These are phyloP conservation scores for Exophiala phaeomuriformis DNA, from an alignment of 2,329 filamentous ascomycete genomes.

Conservation along the genomic window DNA sequence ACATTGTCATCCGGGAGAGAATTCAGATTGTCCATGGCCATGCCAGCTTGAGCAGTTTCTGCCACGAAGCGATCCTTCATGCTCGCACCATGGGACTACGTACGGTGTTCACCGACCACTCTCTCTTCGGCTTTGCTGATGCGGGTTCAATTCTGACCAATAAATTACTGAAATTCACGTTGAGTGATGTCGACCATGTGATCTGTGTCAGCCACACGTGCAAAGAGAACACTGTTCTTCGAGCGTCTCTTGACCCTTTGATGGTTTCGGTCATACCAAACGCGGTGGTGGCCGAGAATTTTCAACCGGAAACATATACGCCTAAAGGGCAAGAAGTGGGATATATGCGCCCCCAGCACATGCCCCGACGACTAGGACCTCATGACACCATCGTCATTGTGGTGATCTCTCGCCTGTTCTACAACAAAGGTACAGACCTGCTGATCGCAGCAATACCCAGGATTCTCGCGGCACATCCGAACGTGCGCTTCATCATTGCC, in stretches of 20 bases:
- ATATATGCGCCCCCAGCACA: constrained; percentile 36
- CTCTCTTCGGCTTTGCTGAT: constrained; percentile 93
- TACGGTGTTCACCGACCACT: constrained; percentile 96
- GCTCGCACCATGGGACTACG: constrained; percentile 91
- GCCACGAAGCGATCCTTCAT: constrained; percentile 90
- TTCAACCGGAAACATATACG: constrained; percentile 60
- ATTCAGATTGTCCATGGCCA: constrained; percentile 99
- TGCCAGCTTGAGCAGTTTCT: constrained; percentile 83
- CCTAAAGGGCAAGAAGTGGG: constrained; percentile 36
- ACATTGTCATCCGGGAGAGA: constrained; percentile 86
- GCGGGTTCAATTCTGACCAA: constrained; percentile 93
- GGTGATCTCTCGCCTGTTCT: constrained; percentile 93
- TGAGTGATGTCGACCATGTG: constrained; percentile 96
- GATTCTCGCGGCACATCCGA: constrained; percentile 79
- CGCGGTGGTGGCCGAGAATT: constrained; percentile 93
- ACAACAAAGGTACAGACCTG: constrained; percentile 96
- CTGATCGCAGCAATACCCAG: constrained; percentile 93
- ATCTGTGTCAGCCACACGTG: constrained; percentile 98
- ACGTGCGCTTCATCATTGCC: constrained; percentile 94
- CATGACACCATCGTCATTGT: constrained; percentile 90
- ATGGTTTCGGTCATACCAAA: constrained; percentile 99
- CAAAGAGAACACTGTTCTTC: constrained; percentile 95
- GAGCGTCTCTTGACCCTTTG: constrained; percentile 86
- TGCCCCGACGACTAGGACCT: constrained; percentile 65
- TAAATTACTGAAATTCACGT: constrained; percentile 88